Base-by-base conservation (phyloP, 1,139 yeast genomes). In the Zygotorulaspora mrakii region DNA sequence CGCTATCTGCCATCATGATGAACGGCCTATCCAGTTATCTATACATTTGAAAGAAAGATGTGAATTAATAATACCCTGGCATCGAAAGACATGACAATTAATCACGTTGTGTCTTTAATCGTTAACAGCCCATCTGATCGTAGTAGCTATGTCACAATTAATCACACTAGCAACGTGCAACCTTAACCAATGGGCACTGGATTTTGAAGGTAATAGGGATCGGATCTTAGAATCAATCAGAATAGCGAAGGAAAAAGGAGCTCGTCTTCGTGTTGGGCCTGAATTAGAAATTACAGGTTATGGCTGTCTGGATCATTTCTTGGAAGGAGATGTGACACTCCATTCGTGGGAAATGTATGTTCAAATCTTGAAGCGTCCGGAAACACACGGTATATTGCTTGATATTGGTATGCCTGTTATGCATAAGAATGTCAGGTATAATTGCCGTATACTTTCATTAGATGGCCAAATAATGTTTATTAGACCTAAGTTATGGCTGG, bases 131-230 rank as follows among this genome's bases (percentile, higher is more conserved):
- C 6, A 20, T 6, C 22, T 20, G 3, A 7, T 16, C 11, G 18
- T 10, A 3, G 8, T 14, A 17, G 22, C 21, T 16, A 74, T 75
- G 80, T 74, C 76, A 4, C 78, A 74, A 35, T 54, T 74, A 12
- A 73, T 76, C 37, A 76, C 81, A 1, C 66, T 77, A 31, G 78
- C 82, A 1, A 76, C 82, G 2, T 76, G 82, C 61, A 75, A 83
- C 57, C 73, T 94, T 52, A 94, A 94, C 66, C 99, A 94, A 74
- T 94, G 99, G 99, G 96, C 98, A 0, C 71, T 94, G 46, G 99
- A 94, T 65, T 94, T 87, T 65, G 97, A 91, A 62, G 99, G 98
- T 4, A 94, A 94, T 64, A 74, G 95, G 42, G 95, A 88, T 57
- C 71, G 99, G 41, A 91, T 94, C 52, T 58, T 91, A 25, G 81